Evolutionary conservation across 768 basidiomycete species (phyloP).

Genomic region (Dentipellis sp.): DNA sequence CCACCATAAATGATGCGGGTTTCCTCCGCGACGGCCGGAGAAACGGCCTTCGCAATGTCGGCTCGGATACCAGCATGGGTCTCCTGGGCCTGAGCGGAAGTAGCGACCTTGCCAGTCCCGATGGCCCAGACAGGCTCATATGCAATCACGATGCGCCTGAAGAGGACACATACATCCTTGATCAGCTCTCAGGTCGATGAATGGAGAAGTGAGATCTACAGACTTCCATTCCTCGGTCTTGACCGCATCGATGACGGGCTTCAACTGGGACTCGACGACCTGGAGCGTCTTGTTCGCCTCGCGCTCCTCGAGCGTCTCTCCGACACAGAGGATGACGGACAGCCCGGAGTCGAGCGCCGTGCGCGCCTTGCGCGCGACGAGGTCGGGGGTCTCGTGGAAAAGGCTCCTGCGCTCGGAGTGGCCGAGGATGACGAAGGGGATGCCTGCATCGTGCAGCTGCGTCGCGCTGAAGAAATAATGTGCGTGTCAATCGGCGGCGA

Average conservation of each 20-base stretch:
- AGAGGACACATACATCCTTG: background rate
- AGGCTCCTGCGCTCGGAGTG: conserved; percentile 95
- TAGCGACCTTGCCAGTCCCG: conserved; percentile 95
- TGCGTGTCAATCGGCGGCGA: background rate
- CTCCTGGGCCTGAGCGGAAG: conserved; percentile 86
- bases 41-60: conserved; percentile 61
- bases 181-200: background rate
- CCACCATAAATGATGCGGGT: conserved; percentile 95
- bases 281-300: conserved; percentile 68
- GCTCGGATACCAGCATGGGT: conserved; percentile 77
- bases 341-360: conserved; percentile 70
- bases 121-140: conserved; percentile 99
- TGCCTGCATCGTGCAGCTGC: conserved; percentile 78
- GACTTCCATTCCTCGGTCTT: conserved; percentile 75
- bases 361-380: conserved; percentile 81
- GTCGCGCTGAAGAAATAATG: conserved; percentile 39
- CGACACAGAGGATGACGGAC: conserved; percentile 91
- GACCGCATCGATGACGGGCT: conserved; percentile 58
- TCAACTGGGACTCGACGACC: conserved; percentile 78
- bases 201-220: conserved; percentile 17
- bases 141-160: conserved; percentile 85
- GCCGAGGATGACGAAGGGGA: conserved; percentile 89
- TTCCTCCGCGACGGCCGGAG: conserved; percentile 54
- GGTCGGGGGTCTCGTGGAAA: conserved; percentile 80
- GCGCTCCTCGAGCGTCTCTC: conserved; percentile 86